Conservation (phyloP, 192 early-diverging fungal species). For the Podila epicladia region DNA sequence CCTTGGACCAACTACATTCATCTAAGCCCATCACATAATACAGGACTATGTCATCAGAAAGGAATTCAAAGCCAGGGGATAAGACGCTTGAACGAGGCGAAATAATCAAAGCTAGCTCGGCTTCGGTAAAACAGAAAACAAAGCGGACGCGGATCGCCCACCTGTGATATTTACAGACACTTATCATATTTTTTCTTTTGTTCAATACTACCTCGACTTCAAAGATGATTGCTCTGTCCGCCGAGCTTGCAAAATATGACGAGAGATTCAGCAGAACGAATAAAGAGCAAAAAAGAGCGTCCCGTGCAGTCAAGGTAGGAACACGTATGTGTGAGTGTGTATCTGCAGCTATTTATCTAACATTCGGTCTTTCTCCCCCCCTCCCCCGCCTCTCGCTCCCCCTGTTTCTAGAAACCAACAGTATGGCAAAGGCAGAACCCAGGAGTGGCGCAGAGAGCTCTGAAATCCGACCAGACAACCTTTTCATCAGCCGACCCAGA, state of each 20-base stretch:
- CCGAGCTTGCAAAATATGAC: constrained; percentile 41
- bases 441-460: constrained; percentile 53
- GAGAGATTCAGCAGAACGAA: constrained; percentile 27
- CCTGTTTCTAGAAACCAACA: constrained; percentile 51
- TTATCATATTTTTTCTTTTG: neutral
- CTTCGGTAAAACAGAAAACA: constrained; percentile 14
- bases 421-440: constrained; percentile 61
- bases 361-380: too few species aligned
- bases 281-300: constrained; percentile 13
- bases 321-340: neutral
- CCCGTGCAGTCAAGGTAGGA: constrained; percentile 32
- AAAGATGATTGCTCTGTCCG: constrained; percentile 33
- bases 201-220: neutral
- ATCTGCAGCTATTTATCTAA: neutral
- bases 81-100: constrained; percentile 22
- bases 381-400: neutral
- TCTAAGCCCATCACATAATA: neutral
- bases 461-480: constrained; percentile 37
- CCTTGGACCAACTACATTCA: neutral
- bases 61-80: neutral
- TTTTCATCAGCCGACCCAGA: constrained; percentile 30
- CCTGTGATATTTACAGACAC: too few species aligned
- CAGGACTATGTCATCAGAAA: constrained; percentile 14
- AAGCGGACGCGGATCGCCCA: too few species aligned
- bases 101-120: constrained; percentile 20